phyloP scores from a whole-genome alignment of 2,329 filamentous ascomycete species.

The Exophiala phaeomuriformis region DNA sequence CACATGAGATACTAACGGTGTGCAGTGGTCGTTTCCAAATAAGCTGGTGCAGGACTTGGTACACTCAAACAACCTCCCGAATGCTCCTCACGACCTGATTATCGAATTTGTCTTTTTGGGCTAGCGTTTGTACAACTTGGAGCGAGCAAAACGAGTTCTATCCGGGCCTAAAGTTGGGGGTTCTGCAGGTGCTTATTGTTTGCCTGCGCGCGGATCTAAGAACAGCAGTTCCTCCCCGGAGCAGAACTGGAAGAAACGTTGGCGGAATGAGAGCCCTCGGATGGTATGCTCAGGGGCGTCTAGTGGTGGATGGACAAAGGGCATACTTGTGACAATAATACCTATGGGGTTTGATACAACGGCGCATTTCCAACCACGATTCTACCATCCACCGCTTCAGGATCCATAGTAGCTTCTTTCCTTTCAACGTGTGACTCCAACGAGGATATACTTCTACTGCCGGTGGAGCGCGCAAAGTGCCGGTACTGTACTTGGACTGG shows the following conservation, averaged over 20 bases:
- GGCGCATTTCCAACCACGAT: no score
- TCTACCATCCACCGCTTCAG: no score
- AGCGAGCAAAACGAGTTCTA: neutral
- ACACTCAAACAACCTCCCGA: neutral
- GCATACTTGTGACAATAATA: slow-evolving; percentile 25
- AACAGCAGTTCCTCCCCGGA: slow-evolving; percentile 9
- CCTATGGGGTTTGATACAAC: slow-evolving; percentile 3
- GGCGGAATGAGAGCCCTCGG: slow-evolving; percentile 11
- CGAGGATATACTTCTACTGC: no score
- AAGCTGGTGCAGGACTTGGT: neutral
- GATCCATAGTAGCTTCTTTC: neutral
- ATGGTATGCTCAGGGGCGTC: slow-evolving; percentile 7
- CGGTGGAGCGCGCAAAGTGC: no score
- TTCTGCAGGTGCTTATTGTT: neutral
- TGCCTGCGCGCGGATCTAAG: slow-evolving; percentile 4
- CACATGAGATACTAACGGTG: slow-evolving; percentile 6
- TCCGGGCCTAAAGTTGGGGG: neutral
- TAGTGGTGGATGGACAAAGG: slow-evolving; percentile 5
- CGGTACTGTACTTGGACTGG: no score
- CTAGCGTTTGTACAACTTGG: slow-evolving; percentile 12
- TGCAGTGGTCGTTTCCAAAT: slow-evolving; percentile 25
- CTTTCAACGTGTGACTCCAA: neutral
- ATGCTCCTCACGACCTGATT: slow-evolving; percentile 10
- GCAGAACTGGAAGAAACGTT: slow-evolving; percentile 9
- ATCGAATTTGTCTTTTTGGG: slow-evolving; percentile 7